phyloP scores from a whole-genome alignment of 169 alveolate genomes.

The Plasmodium sp. region DNA sequence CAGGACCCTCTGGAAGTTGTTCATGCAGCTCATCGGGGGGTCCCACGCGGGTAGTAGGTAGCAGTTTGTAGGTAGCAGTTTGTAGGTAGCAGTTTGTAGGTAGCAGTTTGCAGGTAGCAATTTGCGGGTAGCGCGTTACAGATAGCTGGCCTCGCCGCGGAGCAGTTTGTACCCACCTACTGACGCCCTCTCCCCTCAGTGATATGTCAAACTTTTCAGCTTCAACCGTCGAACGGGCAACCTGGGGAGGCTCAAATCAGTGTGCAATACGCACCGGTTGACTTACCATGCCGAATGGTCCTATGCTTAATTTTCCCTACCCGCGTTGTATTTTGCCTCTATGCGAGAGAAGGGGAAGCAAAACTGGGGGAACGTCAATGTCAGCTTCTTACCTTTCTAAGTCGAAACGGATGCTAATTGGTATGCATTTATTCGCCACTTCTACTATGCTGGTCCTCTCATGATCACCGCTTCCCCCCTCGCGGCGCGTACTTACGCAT shows the following conservation, averaged over 20 bases:
- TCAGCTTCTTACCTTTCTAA: background rate
- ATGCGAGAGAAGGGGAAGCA: background rate
- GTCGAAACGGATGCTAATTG: background rate
- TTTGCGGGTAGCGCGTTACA: too few relatives aligned
- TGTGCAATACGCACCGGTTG: background rate
- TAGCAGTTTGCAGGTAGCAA: too few relatives aligned
- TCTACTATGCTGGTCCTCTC: background rate
- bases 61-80: background rate
- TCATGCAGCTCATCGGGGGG: slow-evolving; percentile 32
- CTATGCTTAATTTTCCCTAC: background rate
- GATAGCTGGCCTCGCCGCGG: background rate
- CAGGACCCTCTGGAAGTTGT: slow-evolving; percentile 70
- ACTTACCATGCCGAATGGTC: background rate
- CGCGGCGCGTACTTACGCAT: background rate
- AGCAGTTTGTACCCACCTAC: background rate
- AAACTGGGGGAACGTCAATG: background rate
- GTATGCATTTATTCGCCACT: background rate
- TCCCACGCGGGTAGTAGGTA: background rate
- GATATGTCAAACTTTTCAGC: background rate
- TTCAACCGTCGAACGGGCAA: background rate
- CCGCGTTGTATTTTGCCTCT: background rate
- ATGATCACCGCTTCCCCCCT: background rate
- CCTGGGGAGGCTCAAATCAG: background rate
- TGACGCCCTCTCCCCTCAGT: background rate
- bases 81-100: too few relatives aligned